Evolutionary conservation across 2,329 filamentous ascomycete genomes (phyloP), one percentile per base, ranked within the genome.

Genomic region (Fusarium phyllophilum): DNA sequence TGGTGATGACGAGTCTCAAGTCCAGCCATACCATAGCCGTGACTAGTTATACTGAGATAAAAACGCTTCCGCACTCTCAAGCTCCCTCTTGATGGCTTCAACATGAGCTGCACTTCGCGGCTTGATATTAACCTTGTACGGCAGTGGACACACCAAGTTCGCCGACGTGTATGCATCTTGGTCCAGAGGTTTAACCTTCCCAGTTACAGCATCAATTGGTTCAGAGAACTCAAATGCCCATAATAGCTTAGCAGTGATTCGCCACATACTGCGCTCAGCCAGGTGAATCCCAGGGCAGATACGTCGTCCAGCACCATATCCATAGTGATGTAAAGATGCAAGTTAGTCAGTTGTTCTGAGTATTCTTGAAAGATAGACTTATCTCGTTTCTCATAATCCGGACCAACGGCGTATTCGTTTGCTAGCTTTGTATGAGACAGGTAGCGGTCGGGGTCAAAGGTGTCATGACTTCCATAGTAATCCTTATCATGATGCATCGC

Each of bases 11-110:
- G 8, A 31, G 3, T n/a, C 4, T 17, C 0, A 12, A 17, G 10
- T 6, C 7, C 0, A 10, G 3, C 0, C 6, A 14, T 6, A 2
- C 4, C 8, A 8, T 34, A 6, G 5, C 8, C 10, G 3, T 39
- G 7, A 7, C 51, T 55, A 39, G 10, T 55, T 29, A 3, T 55
- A 55, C 11, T 39, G 51, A 10, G 34, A 54, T 18, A 54, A 29
- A 22, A n/a, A 54, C 3, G 24, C 51, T 22, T 54, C 51, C 2
- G 34, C 51, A 29, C 34, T 39, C 24, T 39, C 24, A 13, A 54
- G 24, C 34, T 54, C 51, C 34, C 20, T 54, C 34, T 39, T 54
- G 10, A 39, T 39, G 5, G 34, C 20, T 6, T 38, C 7, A 12
- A 54, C 51, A 29, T 54, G 51, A 3, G 51, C 51, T n/a, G 24